Percentiles rank a stretch among this genome's conserved stretches.
These are phyloP conservation scores for Cryptosporidium sp. DNA, from an alignment of 169 alveolate species.

Conservation along the genomic window DNA sequence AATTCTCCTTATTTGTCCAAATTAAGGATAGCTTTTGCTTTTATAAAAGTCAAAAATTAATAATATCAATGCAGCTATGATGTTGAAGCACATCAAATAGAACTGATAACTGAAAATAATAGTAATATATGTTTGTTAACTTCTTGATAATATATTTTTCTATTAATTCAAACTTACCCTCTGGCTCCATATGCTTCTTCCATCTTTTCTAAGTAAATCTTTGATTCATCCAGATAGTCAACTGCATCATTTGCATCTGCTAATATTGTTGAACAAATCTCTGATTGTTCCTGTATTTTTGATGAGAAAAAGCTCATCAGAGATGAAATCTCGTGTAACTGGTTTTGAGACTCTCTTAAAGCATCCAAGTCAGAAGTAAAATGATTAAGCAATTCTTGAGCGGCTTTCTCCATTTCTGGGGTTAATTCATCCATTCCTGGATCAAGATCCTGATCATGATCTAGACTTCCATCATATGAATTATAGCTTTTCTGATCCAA, in stretches of 20 bases:
- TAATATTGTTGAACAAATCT: conserved; percentile 32
- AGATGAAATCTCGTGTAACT: conserved; percentile 58
- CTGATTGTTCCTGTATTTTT: conserved; percentile 67
- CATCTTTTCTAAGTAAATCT: conserved; percentile 13
- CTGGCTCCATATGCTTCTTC: conserved; percentile 8
- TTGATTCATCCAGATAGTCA: conserved; percentile 29
- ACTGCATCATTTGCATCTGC: conserved; percentile 46
- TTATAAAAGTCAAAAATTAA: conserved; percentile 31
- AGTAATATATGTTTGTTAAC: neutral
- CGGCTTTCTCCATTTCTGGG: conserved; percentile 69
- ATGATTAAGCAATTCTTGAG: conserved; percentile 52
- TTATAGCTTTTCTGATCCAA: neutral
- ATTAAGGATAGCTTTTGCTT: conserved; percentile 46
- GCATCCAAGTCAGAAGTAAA: conserved; percentile 67
- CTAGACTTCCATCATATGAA: neutral
- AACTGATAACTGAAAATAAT: conserved; percentile 15
- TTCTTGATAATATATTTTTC: neutral
- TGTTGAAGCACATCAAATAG: conserved; percentile 31
- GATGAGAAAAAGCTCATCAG: conserved; percentile 62
- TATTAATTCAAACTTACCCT: conserved; percentile 17
- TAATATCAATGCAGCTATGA: conserved; percentile 35
- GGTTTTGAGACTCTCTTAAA: conserved; percentile 58
- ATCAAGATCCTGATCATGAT: neutral
- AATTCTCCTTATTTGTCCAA: neutral
- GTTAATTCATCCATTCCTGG: conserved; percentile 4